phyloP scores from a whole-genome alignment of 331 rosid species.

The Quercus lobata region DNA sequence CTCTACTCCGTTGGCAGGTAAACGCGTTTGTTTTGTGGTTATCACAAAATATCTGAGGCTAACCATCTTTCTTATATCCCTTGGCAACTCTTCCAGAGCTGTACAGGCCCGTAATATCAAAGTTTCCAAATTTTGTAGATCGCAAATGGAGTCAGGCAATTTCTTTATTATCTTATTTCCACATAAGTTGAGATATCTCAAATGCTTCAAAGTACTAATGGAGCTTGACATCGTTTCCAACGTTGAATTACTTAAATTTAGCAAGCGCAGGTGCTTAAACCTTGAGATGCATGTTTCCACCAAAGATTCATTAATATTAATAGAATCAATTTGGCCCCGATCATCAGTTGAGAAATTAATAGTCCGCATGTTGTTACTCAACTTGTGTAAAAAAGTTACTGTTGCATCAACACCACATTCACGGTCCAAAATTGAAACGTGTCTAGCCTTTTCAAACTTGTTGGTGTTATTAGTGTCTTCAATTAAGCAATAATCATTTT shows the following conservation, averaged over 20 bases:
- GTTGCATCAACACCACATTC: neutral
- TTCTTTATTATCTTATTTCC: neutral
- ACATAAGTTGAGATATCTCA: slow-evolving; percentile 10
- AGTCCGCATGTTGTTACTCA: neutral
- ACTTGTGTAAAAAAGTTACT: neutral
- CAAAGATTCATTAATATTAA: neutral
- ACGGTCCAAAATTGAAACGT: slow-evolving; percentile 3
- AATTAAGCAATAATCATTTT: neutral
- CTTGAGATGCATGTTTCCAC: neutral
- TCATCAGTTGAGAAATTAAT: neutral
- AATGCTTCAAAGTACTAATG: slow-evolving; percentile 19
- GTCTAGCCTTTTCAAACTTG: neutral
- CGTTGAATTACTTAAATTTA: slow-evolving; percentile 12
- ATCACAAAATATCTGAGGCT: slow-evolving; percentile 10
- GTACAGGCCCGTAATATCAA: neutral
- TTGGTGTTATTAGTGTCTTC: accelerated
- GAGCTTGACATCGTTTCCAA: neutral
- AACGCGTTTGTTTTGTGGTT: slow-evolving; percentile 9
- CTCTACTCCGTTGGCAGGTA: slow-evolving; percentile 3
- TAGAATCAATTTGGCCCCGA: accelerated
- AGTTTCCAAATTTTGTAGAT: slow-evolving; percentile 15
- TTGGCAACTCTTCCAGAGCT: slow-evolving; percentile 12
- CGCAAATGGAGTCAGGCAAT: slow-evolving; percentile 23
- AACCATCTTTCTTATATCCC: slow-evolving; percentile 6
- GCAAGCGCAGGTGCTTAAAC: slow-evolving; percentile 2